Percentiles rank a stretch among this genome's conserved stretches.
Conservation (phyloP, 345 rosid species). For the Citrus australasica region DNA sequence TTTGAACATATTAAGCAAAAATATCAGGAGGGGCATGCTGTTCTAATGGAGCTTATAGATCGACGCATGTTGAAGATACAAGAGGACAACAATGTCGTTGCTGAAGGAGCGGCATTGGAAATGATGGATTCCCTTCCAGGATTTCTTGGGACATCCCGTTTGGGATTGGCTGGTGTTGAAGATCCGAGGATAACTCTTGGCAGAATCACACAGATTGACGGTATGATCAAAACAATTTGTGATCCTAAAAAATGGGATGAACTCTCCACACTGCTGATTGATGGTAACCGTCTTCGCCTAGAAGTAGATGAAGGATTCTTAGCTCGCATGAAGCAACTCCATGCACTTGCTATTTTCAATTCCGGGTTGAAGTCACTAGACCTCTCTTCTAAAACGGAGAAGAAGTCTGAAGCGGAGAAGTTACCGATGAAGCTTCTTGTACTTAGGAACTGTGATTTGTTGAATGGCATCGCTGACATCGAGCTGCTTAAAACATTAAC, state of each 20-base stretch:
- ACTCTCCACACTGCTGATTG: conserved; percentile 37
- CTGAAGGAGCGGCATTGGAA: conserved; percentile 31
- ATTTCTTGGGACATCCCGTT: conserved; percentile 18
- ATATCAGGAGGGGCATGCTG: conserved; percentile 37
- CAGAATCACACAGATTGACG: conserved; percentile 40
- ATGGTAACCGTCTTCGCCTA: conserved; percentile 35
- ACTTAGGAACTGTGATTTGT: conserved; percentile 44
- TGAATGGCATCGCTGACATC: conserved; percentile 15
- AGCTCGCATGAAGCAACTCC: conserved; percentile 16
- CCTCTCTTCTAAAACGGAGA: neutral
- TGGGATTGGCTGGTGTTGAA: conserved; percentile 35
- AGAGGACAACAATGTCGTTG: conserved; percentile 34
- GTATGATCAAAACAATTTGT: conserved; percentile 43
- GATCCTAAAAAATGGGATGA: conserved; percentile 13
- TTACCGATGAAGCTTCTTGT: conserved; percentile 37
- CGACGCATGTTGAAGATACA: conserved; percentile 44
- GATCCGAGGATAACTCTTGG: conserved; percentile 28
- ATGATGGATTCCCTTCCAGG: conserved; percentile 32
- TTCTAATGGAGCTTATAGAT: conserved; percentile 49
- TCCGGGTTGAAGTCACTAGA: conserved; percentile 29
- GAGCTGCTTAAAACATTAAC: conserved; percentile 19
- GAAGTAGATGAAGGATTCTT: conserved; percentile 26
- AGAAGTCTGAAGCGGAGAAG: neutral
- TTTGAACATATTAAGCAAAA: conserved; percentile 33
- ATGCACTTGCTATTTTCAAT: conserved; percentile 42